phyloP scores from a whole-genome alignment of 148 eudicot species.

The Fallopia convolvulus region DNA sequence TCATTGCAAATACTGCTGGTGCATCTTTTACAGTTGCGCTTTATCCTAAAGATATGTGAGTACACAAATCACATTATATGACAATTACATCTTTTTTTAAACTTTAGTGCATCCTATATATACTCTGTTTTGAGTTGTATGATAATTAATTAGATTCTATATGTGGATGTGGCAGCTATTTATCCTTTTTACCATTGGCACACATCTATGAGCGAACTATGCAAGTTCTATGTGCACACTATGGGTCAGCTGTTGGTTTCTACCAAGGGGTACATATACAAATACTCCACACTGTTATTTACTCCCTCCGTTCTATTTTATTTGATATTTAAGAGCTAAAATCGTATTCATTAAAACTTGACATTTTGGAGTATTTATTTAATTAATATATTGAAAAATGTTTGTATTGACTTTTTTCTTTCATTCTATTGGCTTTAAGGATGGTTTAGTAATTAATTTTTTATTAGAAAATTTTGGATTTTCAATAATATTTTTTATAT shows the following conservation, averaged over 20 bases:
- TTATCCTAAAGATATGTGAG: slow-evolving; percentile 67
- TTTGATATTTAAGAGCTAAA: too few species aligned
- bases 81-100: slow-evolving; percentile 74
- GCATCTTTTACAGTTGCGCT: slow-evolving; percentile 29
- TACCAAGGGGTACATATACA: slow-evolving; percentile 65
- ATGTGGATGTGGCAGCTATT: slow-evolving; percentile 38
- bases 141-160: too few species aligned
- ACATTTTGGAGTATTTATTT: too few species aligned
- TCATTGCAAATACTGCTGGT: slow-evolving; percentile 73
- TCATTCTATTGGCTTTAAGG: too few species aligned
- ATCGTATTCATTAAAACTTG: too few species aligned
- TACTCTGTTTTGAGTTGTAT: not conserved
- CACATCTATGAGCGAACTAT: slow-evolving; percentile 89
- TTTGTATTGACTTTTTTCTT: too few species aligned
- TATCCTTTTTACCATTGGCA: slow-evolving; percentile 92
- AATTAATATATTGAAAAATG: too few species aligned
- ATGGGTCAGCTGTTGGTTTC: slow-evolving; percentile 80
- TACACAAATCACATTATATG: not conserved
- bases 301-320: too few species aligned
- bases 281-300: too few species aligned
- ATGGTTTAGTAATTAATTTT: too few species aligned
- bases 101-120: not conserved
- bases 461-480: too few species aligned
- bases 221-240: slow-evolving; percentile 45
- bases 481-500: too few species aligned